Conservation (phyloP, 2,329 filamentous ascomycete species). For the Didymella arachidicola region DNA sequence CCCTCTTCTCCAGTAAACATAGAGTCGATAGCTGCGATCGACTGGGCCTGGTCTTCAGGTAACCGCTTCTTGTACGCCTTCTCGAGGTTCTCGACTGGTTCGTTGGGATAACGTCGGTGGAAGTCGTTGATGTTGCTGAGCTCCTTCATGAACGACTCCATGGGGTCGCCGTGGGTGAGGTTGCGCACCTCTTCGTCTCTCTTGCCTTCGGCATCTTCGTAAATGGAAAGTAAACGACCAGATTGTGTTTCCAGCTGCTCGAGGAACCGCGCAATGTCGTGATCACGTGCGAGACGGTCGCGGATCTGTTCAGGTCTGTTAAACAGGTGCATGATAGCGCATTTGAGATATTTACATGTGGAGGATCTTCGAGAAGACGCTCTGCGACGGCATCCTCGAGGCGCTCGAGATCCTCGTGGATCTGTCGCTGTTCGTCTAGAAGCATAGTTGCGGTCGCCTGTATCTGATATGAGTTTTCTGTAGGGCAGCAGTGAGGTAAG, state of each 20-base stretch:
- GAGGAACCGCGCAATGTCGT: conserved; percentile 87
- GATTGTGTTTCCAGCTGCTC: conserved; percentile 89
- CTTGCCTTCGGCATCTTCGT: conserved; percentile 77
- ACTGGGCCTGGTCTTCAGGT: conserved; percentile 68
- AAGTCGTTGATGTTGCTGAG: conserved; percentile 82
- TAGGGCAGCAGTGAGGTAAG: conserved; percentile 21
- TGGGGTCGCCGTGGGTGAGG: conserved; percentile 83
- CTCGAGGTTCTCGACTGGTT: conserved; percentile 94
- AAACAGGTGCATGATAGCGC: conserved; percentile 1
- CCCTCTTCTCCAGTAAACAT: conserved; percentile 97
- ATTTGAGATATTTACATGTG: conserved; percentile 68
- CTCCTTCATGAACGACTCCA: conserved; percentile 91
- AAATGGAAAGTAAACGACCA: conserved; percentile 78
- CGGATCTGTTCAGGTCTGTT: conserved; percentile 69
- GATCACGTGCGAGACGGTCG: conserved; percentile 87
- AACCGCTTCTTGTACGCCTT: conserved; percentile 81
- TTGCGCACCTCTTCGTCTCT: conserved; percentile 82
- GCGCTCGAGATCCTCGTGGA: conserved; percentile 96
- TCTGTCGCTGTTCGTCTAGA: conserved; percentile 89
- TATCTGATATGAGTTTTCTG: conserved; percentile 27
- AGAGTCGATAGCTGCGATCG: conserved; percentile 76
- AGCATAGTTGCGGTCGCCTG: conserved; percentile 65
- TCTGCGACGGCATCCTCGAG: conserved; percentile 94
- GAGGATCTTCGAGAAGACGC: conserved; percentile 85
- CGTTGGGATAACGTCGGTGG: conserved; percentile 89